Evolutionary conservation across 257 asterid genomes (phyloP).

Genomic region (Nemophila menziesii): DNA sequence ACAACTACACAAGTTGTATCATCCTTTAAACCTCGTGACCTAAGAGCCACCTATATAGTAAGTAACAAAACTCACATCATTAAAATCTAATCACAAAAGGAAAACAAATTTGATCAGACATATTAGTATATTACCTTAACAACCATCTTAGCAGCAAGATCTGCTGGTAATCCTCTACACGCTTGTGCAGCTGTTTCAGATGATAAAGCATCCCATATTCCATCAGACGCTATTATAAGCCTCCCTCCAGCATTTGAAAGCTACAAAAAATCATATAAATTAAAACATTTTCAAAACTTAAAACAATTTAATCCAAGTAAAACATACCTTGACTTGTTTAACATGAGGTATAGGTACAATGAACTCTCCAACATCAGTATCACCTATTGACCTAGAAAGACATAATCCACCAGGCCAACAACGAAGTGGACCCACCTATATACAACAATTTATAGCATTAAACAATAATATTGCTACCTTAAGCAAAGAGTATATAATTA

Average conservation of each 20-base stretch:
- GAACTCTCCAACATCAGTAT: constrained; percentile 92
- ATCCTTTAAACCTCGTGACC: constrained; percentile 96
- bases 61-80: constrained; percentile 17
- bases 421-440: constrained; percentile 94
- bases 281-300: constrained; percentile 6
- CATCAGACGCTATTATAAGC: constrained; percentile 95
- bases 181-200: constrained; percentile 80
- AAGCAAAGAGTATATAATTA: neutral
- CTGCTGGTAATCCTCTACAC: constrained; percentile 95
- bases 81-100: neutral
- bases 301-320: constrained; percentile 8
- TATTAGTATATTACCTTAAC: constrained; percentile 88
- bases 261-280: constrained; percentile 24
- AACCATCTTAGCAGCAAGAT: constrained; percentile 92
- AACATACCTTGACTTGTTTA: constrained; percentile 92
- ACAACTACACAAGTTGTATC: constrained; percentile 99
- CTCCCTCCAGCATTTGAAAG: constrained; percentile 97
- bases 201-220: constrained; percentile 94
- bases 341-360: constrained; percentile 97
- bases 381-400: constrained; percentile 96
- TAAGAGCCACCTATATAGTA: constrained; percentile 76
- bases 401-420: constrained; percentile 99
- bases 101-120: neutral
- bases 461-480: neutral
- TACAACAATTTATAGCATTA: constrained; percentile 5